Percentiles rank a stretch among this genome's conserved stretches.
These are phyloP conservation scores for Kwoniella sp. DNA, from an alignment of 768 basidiomycete species.

Conservation along the genomic window DNA sequence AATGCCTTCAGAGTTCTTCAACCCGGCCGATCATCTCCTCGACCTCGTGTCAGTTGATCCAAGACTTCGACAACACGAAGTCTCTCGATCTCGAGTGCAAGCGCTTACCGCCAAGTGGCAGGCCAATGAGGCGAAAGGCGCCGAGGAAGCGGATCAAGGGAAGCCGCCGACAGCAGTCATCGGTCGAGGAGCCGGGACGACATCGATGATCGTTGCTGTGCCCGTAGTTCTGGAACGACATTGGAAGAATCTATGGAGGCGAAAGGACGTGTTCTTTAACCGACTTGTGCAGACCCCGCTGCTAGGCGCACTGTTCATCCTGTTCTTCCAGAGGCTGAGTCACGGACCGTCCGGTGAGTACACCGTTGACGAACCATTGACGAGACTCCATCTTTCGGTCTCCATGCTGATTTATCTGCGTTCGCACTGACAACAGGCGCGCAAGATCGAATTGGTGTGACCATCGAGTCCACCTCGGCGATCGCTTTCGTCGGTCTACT, in stretches of 20 bases:
- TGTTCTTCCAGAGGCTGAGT: constrained; percentile 57
- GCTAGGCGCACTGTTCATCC: constrained; percentile 50
- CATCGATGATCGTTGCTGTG: constrained; percentile 55
- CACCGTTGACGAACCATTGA: too few relatives aligned
- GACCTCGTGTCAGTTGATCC: constrained; percentile 60
- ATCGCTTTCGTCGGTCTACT: constrained; percentile 58
- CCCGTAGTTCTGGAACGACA: constrained; percentile 58
- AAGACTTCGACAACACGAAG: constrained; percentile 31
- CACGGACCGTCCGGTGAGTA: constrained; percentile 54
- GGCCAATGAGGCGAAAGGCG: not conserved
- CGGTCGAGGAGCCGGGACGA: constrained; percentile 41
- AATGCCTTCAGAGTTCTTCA: constrained; percentile 57
- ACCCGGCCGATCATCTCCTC: constrained; percentile 67
- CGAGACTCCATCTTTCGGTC: not conserved
- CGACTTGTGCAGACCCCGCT: constrained; percentile 44
- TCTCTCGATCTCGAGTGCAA: constrained; percentile 32
- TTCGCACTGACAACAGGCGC: constrained; percentile 35
- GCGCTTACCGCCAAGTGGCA: constrained; percentile 33
- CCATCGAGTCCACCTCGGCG: constrained; percentile 50
- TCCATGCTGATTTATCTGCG: not conserved
- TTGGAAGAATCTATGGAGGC: constrained; percentile 58
- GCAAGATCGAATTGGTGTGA: constrained; percentile 59
- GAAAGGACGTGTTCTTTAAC: constrained; percentile 56
- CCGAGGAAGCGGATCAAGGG: constrained; percentile 27
- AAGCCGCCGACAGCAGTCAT: constrained; percentile 13